These are phyloP conservation scores for Phytophthora fragariaefolia DNA, from an alignment of 352 stramenopile genomes.

Conservation along the genomic window DNA sequence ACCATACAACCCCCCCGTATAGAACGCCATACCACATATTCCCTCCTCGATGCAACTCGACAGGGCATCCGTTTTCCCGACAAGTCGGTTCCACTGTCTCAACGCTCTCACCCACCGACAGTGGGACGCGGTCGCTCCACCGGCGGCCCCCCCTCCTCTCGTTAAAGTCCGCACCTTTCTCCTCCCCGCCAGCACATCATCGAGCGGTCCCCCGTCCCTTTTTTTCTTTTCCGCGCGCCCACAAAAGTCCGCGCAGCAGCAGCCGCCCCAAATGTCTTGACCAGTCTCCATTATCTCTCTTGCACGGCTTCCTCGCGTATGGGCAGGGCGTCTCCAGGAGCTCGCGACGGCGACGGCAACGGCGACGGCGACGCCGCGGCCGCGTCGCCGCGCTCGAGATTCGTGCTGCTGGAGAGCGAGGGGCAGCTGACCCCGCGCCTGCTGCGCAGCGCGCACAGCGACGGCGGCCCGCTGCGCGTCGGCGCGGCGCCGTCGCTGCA, in stretches of 20 bases:
- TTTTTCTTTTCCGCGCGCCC: too few species aligned
- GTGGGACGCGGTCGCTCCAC: neutral
- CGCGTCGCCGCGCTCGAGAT: constrained; percentile 62
- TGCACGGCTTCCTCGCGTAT: neutral
- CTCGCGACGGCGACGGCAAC: neutral
- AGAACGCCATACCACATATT: neutral
- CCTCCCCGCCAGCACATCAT: neutral
- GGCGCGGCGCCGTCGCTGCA: constrained; percentile 25
- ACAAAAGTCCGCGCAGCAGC: constrained; percentile 13
- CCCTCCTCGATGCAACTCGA: neutral
- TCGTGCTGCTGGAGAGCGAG: constrained; percentile 65
- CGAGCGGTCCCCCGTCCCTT: neutral
- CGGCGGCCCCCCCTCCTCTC: neutral
- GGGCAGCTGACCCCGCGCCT: constrained; percentile 31
- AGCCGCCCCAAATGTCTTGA: constrained; percentile 17
- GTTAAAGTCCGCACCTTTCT: constrained; percentile 24
- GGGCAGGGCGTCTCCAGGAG: constrained; percentile 26
- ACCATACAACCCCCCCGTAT: neutral
- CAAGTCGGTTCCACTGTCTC: constrained; percentile 3
- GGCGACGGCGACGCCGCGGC: constrained; percentile 7
- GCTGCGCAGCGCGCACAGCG: constrained; percentile 30
- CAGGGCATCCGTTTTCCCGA: neutral
- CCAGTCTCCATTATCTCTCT: constrained; percentile 17
- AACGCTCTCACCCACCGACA: neutral
- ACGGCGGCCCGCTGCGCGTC: constrained; percentile 17